Conservation (phyloP, 2,329 filamentous ascomycete species). For the Fusarium redolens region DNA sequence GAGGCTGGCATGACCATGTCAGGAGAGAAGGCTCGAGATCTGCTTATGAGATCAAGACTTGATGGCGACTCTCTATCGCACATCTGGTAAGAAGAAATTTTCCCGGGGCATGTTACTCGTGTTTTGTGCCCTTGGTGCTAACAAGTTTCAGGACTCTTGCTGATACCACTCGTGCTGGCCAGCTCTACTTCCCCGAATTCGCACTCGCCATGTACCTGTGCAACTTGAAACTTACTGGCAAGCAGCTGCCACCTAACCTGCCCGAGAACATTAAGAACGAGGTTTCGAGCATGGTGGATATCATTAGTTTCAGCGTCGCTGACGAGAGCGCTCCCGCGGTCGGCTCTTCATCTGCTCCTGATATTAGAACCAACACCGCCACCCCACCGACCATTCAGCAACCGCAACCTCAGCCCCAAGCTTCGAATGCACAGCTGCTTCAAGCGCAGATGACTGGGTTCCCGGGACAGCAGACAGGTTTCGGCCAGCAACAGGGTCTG, state of each 20-base stretch:
- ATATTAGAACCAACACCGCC: constrained; percentile 68
- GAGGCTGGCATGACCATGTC: constrained; percentile 87
- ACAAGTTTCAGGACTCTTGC: constrained; percentile 77
- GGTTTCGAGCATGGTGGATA: constrained; percentile 99
- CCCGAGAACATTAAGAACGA: constrained; percentile 94
- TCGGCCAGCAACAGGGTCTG: constrained; percentile 68
- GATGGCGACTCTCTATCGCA: constrained; percentile 88
- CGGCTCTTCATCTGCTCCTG: constrained; percentile 67
- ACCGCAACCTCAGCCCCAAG: constrained; percentile 78
- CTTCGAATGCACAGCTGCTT: constrained; percentile 75
- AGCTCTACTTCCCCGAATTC: constrained; percentile 97
- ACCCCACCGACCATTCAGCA: constrained; percentile 71
- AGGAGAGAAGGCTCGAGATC: constrained; percentile 90
- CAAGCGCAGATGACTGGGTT: constrained; percentile 77
- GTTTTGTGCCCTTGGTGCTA: constrained; percentile 10
- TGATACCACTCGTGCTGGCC: constrained; percentile 95
- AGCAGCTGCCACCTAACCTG: constrained; percentile 77
- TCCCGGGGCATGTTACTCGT: not conserved
- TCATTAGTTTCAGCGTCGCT: constrained; percentile 92
- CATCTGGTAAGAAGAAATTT: constrained; percentile 77
- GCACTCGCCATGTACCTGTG: constrained; percentile 98
- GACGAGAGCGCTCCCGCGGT: constrained; percentile 72
- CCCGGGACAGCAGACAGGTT: constrained; percentile 67
- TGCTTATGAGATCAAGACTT: constrained; percentile 88
- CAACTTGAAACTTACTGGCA: constrained; percentile 91